phyloP scores from a whole-genome alignment of 345 rosid species.

The Salix udensis region DNA sequence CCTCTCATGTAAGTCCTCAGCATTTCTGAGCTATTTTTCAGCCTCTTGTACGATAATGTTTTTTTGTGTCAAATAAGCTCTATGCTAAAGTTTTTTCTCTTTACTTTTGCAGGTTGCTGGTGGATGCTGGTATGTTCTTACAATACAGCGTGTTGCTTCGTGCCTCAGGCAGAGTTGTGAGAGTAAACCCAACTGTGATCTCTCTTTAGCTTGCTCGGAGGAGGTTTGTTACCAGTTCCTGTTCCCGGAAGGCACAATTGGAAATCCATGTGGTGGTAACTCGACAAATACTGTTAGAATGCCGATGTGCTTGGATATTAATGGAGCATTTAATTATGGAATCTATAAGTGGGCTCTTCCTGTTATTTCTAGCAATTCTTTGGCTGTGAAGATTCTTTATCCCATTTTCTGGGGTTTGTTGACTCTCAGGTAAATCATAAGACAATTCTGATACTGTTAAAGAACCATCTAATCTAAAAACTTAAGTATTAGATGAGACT shows the following conservation, averaged over 20 bases:
- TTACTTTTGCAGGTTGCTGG: conserved; percentile 58
- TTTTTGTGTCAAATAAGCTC: not conserved
- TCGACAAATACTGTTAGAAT: conserved; percentile 33
- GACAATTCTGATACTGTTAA: too few relatives aligned
- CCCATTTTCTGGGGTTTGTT: conserved; percentile 92
- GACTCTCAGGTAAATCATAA: conserved; percentile 63
- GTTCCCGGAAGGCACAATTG: conserved; percentile 27
- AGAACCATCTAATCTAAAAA: too few relatives aligned
- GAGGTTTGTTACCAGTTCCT: conserved; percentile 53
- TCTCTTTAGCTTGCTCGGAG: conserved; percentile 61
- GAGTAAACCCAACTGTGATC: conserved; percentile 39
- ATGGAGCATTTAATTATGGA: conserved; percentile 67
- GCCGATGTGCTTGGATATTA: conserved; percentile 61
- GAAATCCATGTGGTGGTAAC: conserved; percentile 52
- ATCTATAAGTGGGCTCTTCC: conserved; percentile 77
- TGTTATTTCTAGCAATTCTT: conserved; percentile 76
- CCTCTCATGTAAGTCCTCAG: conserved; percentile 62
- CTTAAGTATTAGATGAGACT: too few relatives aligned
- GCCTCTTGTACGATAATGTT: not conserved
- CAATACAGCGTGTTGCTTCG: conserved; percentile 69
- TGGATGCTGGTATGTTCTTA: conserved; percentile 93
- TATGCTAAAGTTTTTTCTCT: not conserved
- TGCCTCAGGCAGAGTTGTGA: conserved; percentile 69
- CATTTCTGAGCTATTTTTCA: not conserved
- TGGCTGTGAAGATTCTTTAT: conserved; percentile 71